Conservation (phyloP, 306 rosid genomes). For the Chamaecrista fasciculata region DNA sequence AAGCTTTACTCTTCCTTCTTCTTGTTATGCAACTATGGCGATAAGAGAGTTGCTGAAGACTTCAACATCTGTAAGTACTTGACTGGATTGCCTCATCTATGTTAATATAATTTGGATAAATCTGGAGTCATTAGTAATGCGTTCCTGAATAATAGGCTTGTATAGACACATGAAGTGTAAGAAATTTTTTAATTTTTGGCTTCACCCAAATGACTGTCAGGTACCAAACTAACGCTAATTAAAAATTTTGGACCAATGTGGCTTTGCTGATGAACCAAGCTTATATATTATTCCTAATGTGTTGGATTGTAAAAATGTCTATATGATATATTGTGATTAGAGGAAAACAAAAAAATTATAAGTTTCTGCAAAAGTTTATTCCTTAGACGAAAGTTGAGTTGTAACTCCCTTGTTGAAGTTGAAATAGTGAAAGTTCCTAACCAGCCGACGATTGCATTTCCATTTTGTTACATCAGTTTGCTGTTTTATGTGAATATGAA, state of each 20-base stretch:
- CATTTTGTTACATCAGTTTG: not conserved
- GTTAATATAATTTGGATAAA: not conserved
- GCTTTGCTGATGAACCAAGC: not conserved
- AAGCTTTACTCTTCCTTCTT: constrained; percentile 84
- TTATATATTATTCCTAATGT: no score
- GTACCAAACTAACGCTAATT: not conserved
- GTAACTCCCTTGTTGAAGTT: not conserved
- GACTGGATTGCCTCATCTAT: not conserved
- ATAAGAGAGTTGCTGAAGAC: constrained; percentile 95
- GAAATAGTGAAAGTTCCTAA: not conserved
- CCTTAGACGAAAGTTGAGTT: no score
- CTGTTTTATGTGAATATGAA: constrained; percentile 16
- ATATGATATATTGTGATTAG: no score
- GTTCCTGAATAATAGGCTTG: not conserved
- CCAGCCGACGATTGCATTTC: constrained; percentile 5
- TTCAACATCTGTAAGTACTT: constrained; percentile 81
- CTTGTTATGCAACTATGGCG: constrained; percentile 97
- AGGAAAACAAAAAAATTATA: no score
- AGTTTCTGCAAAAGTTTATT: no score
- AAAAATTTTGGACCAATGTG: not conserved
- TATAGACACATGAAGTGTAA: not conserved
- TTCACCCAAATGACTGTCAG: not conserved
- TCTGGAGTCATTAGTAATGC: not conserved
- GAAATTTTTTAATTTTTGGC: not conserved
- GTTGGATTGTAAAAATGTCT: no score